Base-by-base conservation (phyloP, 2,329 filamentous ascomycete species). In the Fusarium praegraminearum region DNA sequence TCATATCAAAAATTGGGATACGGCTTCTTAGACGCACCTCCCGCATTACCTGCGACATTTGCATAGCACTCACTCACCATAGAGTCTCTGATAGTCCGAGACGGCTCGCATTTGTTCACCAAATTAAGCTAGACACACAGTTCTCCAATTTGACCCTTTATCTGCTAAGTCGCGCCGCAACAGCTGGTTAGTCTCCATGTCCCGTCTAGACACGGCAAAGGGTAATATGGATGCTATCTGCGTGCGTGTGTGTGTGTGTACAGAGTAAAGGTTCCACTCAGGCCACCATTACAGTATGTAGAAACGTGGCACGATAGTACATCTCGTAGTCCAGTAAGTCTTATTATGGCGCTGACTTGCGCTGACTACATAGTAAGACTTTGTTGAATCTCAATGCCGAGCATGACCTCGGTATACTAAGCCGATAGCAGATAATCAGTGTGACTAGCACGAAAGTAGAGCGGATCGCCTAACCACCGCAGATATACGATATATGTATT, bases 1-100 rank as follows among this genome's bases (percentile, higher is more conserved):
- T 16, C 44, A 64, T 28, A n/a, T 51, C 18, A 45, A 16, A 12
- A 44, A 36, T 22, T 28, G 13, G 49, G 24, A 13, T 30, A 15
- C 20, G n/a, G 28, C 15, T 49, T 26, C 33, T 38, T 22, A 26
- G 35, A 33, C 16, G n/a, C 20, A 16, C 24, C 32, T 52, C 51
- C 20, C 46, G 40, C 49, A 38, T 30, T 62, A 49, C 44, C 44
- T 70, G 40, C 61, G 56, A 62, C 35, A 62, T 45, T 28, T 30
- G 30, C 46, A 16, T 51, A 35, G 38, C 33, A 13, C 46, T 46
- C 49, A 36, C 41, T 54, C 49, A 57, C 47, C 24, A 40, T 45
- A 56, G 36, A 33, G 12, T 35, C 22, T 38, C 26, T 16, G 5
- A 35, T 26, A 9, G 35, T 36, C 38, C 62, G 30, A 35, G 35